phyloP scores from a whole-genome alignment of 1,139 yeast species.

The Candida sp. region DNA sequence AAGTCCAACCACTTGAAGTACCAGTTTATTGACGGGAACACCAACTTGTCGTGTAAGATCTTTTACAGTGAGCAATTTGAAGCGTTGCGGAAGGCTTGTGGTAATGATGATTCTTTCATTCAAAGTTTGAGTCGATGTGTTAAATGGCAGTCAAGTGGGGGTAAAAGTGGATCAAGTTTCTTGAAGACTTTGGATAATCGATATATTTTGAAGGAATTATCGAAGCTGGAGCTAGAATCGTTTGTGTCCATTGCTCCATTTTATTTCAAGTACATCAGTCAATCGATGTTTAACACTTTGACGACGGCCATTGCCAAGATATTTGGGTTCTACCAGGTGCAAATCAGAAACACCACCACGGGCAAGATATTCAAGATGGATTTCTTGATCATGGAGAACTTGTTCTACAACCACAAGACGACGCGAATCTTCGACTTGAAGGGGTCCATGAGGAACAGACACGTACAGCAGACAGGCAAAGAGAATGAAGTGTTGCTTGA shows the following conservation, averaged over 20 bases:
- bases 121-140: slow-evolving; percentile 93
- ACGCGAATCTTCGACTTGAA: slow-evolving; percentile 92
- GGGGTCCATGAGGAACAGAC: slow-evolving; percentile 98
- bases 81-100: slow-evolving; percentile 87
- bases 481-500: slow-evolving; percentile 95
- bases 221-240: slow-evolving; percentile 89
- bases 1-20: slow-evolving; percentile 92
- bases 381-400: slow-evolving; percentile 93
- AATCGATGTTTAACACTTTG: slow-evolving; percentile 91
- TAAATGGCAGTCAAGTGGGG: slow-evolving; percentile 97
- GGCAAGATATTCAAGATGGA: slow-evolving; percentile 87
- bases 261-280: slow-evolving; percentile 95
- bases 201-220: slow-evolving; percentile 86
- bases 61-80: slow-evolving; percentile 98
- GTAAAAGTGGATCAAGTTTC: slow-evolving; percentile 95
- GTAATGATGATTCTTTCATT: slow-evolving; percentile 73
- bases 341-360: slow-evolving; percentile 76
- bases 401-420: slow-evolving; percentile 85
- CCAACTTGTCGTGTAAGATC: slow-evolving; percentile 87
- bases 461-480: slow-evolving; percentile 94
- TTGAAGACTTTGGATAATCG: slow-evolving; percentile 91
- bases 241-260: slow-evolving; percentile 96
- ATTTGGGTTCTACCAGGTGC: slow-evolving; percentile 94
- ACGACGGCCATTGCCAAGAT: slow-evolving; percentile 96
- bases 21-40: slow-evolving; percentile 86